Evolutionary conservation across 495 filamentous ascomycete genomes (phyloP).

Genomic region (Astrothelium macrocarpum): DNA sequence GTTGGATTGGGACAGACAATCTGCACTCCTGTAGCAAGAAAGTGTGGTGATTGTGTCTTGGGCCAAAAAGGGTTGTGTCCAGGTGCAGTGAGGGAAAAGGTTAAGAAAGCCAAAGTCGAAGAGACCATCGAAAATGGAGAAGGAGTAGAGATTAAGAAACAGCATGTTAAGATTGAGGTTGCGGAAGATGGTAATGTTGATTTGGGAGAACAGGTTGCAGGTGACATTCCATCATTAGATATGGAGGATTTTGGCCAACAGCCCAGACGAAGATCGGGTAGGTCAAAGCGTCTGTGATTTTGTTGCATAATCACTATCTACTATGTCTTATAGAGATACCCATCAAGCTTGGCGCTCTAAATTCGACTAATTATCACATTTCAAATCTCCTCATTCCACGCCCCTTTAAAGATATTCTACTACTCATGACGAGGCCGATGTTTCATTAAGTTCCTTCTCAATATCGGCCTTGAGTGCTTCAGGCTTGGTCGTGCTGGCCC

Average conservation of each 20-base stretch:
- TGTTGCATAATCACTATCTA: neutral
- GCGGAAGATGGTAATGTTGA: constrained; percentile 7
- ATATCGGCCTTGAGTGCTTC: constrained; percentile 65
- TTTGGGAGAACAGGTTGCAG: neutral
- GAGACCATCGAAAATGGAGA: constrained; percentile 16
- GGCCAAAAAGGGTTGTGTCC: constrained; percentile 66
- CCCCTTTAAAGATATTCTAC: neutral
- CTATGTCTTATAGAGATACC: neutral
- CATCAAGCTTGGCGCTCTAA: neutral
- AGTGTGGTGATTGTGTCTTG: constrained; percentile 75
- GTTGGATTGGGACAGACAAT: constrained; percentile 87
- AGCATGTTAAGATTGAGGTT: constrained; percentile 11
- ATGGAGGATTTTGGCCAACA: constrained; percentile 20
- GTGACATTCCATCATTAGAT: constrained; percentile 10
- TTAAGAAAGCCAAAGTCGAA: constrained; percentile 18
- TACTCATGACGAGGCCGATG: neutral
- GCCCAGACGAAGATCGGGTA: neutral
- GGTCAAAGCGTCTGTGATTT: neutral
- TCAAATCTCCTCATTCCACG: neutral
- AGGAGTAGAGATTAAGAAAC: constrained; percentile 4
- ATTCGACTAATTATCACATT: neutral
- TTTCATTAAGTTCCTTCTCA: constrained; percentile 54
- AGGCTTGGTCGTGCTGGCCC: constrained; percentile 80
- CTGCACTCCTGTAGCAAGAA: constrained; percentile 68
- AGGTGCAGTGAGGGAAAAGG: constrained; percentile 40